Evolutionary conservation across 148 eudicot genomes (phyloP), one percentile per base, ranked within the genome.

Genomic region (Camellia japonica): DNA sequence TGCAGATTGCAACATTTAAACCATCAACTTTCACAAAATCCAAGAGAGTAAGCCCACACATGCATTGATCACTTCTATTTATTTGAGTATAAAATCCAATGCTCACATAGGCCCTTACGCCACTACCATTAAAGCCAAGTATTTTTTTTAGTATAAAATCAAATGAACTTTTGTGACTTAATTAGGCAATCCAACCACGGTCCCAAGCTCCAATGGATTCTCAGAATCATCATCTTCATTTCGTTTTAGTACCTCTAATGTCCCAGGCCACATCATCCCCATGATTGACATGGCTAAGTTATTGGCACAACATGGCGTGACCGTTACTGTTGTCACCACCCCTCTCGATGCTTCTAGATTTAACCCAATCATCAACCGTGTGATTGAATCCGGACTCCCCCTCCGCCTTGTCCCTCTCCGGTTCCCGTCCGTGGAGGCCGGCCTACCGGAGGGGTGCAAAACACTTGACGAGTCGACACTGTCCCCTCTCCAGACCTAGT

Each of bases 171-270:
- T 23, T 23, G 23, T 23, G 23, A 23, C 23, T 0, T 23, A 23
- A 23, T 23, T 23, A 23, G 23, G 23, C 23, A 23, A 23, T 23
- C 23, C 23, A 23, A 23, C 23, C 23, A 23, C 23, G 0, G 23
- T 23, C 23, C 23, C 23, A 23, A 23, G 23, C 23, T 23, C 23
- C 23, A 23, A 23, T 23, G 23, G 23, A 23, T 23, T 23, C 23
- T 23, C 23, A 23, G 23, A 23, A 23, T 23, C 23, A 23, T 23
- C 23, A 86, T 30, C 88, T 83, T 71, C 92, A 87, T 74, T 90
- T 86, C 75, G 73, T 87, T 7, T 63, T 87, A 15, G 18, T 86
- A 41, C 93, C 93, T 23, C 59, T 86, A 69, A 68, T 90, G 69
- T 86, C 90, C 75, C 61, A 43, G 84, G 84, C 69, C 84, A 81